Base-by-base conservation (phyloP, 345 rosid genomes). In the Angophora floribunda region DNA sequence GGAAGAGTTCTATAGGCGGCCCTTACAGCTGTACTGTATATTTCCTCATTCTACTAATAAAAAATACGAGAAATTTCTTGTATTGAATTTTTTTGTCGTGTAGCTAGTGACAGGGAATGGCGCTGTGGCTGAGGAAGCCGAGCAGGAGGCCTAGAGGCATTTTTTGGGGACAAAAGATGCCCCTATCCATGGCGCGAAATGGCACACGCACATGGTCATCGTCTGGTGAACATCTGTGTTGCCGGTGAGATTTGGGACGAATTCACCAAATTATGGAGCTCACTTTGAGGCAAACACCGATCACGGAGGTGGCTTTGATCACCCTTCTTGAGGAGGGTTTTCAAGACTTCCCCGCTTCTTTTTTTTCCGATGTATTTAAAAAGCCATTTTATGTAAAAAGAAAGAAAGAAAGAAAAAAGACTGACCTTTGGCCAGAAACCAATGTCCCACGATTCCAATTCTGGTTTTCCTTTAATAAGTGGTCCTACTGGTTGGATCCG, bases 171-270 rank as follows among this genome's bases (percentile, higher is more conserved):
- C 1, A 22, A 22, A 57, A 57, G 22, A 22, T 4, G 63, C 10
- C n/a, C 13, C 63, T 0, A 0, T 57, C 13, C 63, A 57, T 1
- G 63, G n/a, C n/a, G 4, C 6, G 13, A 4, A 22, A 0, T 55
- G 13, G 13, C 61, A 55, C 28, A 55, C 5, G 0, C 0, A 1
- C 2, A 4, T 11, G 0, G 12, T 55, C 26, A 1, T 1, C 26
- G 10, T 55, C 4, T 4, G 4, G 26, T 4, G 10, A 55, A 55
- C 11, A 55, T 21, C 26, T 21, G 5, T 21, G 61, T 55, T 10
- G 5, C 61, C 0, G 12, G 61, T 21, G 28, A 55, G 61, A 55
- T 55, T 55, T 21, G 59, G 21, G 59, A 55, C 26, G 59, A 55
- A 7, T 1, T 55, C 28, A 22, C 13, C 13, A 55, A 22, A 55